These are phyloP conservation scores for Lactifluus hygrophoroides DNA, from an alignment of 768 basidiomycete genomes.

Conservation along the genomic window DNA sequence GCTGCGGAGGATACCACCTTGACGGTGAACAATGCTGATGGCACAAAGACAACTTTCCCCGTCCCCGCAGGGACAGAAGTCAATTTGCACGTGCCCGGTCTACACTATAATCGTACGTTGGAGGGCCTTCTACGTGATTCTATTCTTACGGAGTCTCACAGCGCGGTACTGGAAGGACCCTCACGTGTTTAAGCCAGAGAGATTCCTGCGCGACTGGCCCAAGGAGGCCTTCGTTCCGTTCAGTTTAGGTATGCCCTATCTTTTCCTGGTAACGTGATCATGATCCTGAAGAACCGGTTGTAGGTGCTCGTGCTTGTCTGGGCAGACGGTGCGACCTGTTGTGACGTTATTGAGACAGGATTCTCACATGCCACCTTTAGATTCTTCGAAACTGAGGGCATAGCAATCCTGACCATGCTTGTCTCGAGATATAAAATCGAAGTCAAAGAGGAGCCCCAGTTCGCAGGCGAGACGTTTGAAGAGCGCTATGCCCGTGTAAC, in stretches of 20 bases:
- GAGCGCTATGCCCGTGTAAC: conserved; percentile 28
- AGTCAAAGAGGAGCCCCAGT: conserved; percentile 42
- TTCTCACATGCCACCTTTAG: conserved; percentile 21
- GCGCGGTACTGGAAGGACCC: conserved; percentile 52
- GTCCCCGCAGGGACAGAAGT: conserved; percentile 37
- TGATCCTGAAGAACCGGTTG: neutral
- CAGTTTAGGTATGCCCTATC: conserved; percentile 15
- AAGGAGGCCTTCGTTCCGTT: conserved; percentile 30
- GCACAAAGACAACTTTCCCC: conserved; percentile 32
- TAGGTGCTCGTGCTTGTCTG: conserved; percentile 21
- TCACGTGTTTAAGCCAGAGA: conserved; percentile 34
- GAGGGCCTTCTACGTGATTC: too few species aligned
- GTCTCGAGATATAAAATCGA: conserved; percentile 38
- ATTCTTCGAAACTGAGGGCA: conserved; percentile 42
- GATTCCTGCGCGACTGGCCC: conserved; percentile 29
- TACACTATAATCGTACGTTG: conserved; percentile 43
- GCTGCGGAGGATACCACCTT: conserved; percentile 40
- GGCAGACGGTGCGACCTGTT: conserved; percentile 16
- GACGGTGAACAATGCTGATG: conserved; percentile 29
- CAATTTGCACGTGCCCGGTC: conserved; percentile 31
- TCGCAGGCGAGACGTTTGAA: conserved; percentile 36
- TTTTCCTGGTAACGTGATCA: neutral
- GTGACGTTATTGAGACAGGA: neutral
- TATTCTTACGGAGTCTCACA: conserved; percentile 19
- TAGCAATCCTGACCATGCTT: conserved; percentile 40